Conservation (phyloP, 192 early-diverging fungal genomes). For the Coemansia sp. region DNA sequence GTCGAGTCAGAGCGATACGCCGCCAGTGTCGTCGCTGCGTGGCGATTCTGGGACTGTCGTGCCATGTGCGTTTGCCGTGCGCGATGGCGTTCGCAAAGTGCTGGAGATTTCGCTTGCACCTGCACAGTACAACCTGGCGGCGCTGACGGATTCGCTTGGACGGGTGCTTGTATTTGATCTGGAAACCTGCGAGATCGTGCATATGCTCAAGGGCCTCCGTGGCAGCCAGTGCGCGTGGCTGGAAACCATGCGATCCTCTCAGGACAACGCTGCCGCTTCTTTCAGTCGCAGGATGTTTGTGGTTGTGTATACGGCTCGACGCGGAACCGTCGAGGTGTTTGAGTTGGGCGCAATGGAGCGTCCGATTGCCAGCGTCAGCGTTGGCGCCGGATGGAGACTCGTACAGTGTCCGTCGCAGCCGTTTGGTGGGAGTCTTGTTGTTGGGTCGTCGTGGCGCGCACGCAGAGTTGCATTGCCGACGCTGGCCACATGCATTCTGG, state of each 20-base stretch:
- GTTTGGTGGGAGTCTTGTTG: slow-evolving; percentile 42
- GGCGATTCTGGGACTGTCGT: slow-evolving; percentile 26
- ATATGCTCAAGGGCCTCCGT: slow-evolving; percentile 50
- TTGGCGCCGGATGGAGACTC: slow-evolving; percentile 39
- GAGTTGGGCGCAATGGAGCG: slow-evolving; percentile 27
- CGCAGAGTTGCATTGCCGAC: slow-evolving; percentile 21
- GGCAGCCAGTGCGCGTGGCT: slow-evolving; percentile 53
- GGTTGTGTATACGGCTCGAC: slow-evolving; percentile 30
- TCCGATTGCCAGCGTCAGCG: slow-evolving; percentile 25
- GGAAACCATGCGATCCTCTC: slow-evolving; percentile 12
- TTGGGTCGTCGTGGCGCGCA: slow-evolving; percentile 20
- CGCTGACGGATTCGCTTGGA: slow-evolving; percentile 44
- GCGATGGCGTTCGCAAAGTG: slow-evolving; percentile 41
- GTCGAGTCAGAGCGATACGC: slow-evolving; percentile 5
- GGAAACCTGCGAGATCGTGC: slow-evolving; percentile 37
- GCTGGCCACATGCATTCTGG: slow-evolving; percentile 29
- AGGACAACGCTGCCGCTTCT: not conserved
- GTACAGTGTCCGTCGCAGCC: slow-evolving; percentile 49
- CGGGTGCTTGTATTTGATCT: slow-evolving; percentile 39
- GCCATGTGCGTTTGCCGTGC: slow-evolving; percentile 34
- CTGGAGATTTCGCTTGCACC: slow-evolving; percentile 42
- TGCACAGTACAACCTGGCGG: slow-evolving; percentile 27
- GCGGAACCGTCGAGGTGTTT: slow-evolving; percentile 37
- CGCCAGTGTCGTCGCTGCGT: not conserved
- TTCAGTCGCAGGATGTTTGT: slow-evolving; percentile 20